A percentile compares a stretch with the other conserved stretches of the same genome.
Evolutionary conservation across 192 early-diverging fungal genomes (phyloP).

Genomic region (Mortierella alpina): DNA sequence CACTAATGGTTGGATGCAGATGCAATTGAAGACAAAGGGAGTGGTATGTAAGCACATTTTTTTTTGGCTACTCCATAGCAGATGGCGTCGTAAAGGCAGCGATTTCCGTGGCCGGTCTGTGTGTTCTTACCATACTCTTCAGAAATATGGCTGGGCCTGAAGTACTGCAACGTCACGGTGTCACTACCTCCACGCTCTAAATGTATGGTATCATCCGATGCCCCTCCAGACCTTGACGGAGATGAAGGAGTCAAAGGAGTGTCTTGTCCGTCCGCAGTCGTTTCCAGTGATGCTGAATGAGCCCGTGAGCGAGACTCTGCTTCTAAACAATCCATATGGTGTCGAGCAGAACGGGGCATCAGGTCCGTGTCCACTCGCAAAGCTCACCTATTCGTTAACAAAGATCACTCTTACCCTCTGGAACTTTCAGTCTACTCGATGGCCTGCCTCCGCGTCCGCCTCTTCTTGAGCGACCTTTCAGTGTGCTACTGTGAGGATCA

Average conservation of each 20-base stretch:
- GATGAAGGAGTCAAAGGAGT: conserved; percentile 22
- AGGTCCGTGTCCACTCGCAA: no score
- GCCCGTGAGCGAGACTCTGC: conserved; percentile 19
- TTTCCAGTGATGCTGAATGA: conserved; percentile 32
- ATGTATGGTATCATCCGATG: conserved; percentile 13
- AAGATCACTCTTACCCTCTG: conserved; percentile 14
- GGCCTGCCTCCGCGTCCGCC: conserved; percentile 51
- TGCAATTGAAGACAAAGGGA: neutral
- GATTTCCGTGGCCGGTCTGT: neutral
- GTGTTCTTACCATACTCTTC: conserved; percentile 52
- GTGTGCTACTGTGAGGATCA: conserved; percentile 37
- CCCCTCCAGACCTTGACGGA: conserved; percentile 25
- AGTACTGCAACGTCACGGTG: conserved; percentile 53
- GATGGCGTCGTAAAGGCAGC: neutral
- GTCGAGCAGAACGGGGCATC: no score
- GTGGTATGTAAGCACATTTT: neutral
- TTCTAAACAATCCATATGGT: no score
- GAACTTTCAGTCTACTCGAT: conserved; percentile 22
- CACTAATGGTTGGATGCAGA: conserved; percentile 26
- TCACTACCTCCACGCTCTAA: conserved; percentile 56
- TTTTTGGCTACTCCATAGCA: neutral
- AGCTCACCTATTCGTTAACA: neutral
- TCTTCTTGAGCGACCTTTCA: conserved; percentile 53
- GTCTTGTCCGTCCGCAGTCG: conserved; percentile 12
- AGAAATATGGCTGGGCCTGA: conserved; percentile 43